phyloP scores from a whole-genome alignment of 2,329 filamentous ascomycete genomes.

The Trichoderma lentiforme region DNA sequence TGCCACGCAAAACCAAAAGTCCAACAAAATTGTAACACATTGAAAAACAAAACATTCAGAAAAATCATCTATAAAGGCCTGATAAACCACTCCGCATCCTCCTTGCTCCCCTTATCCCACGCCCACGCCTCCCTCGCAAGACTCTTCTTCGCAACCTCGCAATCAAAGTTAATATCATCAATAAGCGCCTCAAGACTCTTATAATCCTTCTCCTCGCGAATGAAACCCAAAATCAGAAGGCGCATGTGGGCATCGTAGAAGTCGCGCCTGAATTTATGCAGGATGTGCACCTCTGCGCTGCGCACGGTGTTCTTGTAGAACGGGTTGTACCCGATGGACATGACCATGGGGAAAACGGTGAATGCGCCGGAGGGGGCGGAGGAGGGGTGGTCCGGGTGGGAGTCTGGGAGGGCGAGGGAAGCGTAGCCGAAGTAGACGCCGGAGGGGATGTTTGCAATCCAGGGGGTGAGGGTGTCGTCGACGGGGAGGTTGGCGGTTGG shows the following conservation, averaged over 20 bases:
- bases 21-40: not conserved
- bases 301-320: conserved; percentile 91
- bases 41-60: not conserved
- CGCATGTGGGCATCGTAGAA: conserved; percentile 84
- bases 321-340: conserved; percentile 95
- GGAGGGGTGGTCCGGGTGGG: conserved; percentile 43
- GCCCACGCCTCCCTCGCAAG: conserved; percentile 63
- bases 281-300: conserved; percentile 85
- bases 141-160: conserved; percentile 73
- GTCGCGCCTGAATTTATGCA: conserved; percentile 71
- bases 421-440: conserved; percentile 96
- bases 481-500: conserved; percentile 91
- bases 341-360: conserved; percentile 75
- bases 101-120: conserved; percentile 33
- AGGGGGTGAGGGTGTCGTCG: conserved; percentile 56
- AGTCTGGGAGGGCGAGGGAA: conserved; percentile 58
- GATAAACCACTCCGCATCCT: conserved; percentile 40
- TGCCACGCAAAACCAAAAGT: not conserved
- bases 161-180: conserved; percentile 84
- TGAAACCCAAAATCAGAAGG: conserved; percentile 78
- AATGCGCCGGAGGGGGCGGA: conserved; percentile 24
- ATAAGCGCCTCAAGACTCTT: conserved; percentile 77
- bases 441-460: conserved; percentile 62
- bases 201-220: conserved; percentile 88
- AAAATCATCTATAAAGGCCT: conserved; percentile 24